A percentile compares a stretch with the other conserved stretches of the same genome.
These are phyloP conservation scores for Houttuynia cordata DNA, from an alignment of 164 flowering plant species.

Conservation along the genomic window DNA sequence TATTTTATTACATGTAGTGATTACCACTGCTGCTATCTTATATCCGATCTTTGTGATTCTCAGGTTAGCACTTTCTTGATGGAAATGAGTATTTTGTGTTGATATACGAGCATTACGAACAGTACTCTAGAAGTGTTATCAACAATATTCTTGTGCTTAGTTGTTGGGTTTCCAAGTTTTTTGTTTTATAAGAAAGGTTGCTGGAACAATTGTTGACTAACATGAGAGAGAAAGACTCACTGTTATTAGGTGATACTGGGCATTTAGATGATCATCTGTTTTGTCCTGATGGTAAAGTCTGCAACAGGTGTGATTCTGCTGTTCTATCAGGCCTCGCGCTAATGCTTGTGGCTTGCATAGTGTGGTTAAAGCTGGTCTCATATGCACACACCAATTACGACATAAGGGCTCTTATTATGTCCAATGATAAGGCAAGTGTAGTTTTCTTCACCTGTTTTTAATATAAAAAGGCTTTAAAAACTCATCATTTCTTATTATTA, in stretches of 20 bases:
- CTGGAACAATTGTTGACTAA: too few species aligned
- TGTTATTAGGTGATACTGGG: neutral
- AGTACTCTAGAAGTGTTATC: too few species aligned
- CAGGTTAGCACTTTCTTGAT: constrained; percentile 17
- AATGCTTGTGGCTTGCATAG: constrained; percentile 80
- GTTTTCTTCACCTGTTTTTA: neutral
- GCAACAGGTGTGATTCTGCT: constrained; percentile 66
- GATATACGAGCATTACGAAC: too few species aligned
- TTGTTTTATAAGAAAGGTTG: too few species aligned
- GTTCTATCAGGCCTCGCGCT: constrained; percentile 65
- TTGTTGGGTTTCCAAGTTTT: too few species aligned
- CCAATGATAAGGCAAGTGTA: constrained; percentile 46
- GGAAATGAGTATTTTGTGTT: too few species aligned
- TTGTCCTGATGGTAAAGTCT: neutral
- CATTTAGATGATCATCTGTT: neutral
- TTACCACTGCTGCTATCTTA: constrained; percentile 13
- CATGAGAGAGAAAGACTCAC: neutral
- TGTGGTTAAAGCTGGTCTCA: constrained; percentile 90
- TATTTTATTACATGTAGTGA: constrained; percentile 14
- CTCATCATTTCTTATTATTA: neutral
- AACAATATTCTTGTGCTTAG: too few species aligned
- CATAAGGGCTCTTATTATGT: constrained; percentile 47
- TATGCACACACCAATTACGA: constrained; percentile 89
- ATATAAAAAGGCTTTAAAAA: neutral
- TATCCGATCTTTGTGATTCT: constrained; percentile 24